Base-by-base conservation (phyloP, 768 basidiomycete genomes). In the Lactarius sanguifluus region DNA sequence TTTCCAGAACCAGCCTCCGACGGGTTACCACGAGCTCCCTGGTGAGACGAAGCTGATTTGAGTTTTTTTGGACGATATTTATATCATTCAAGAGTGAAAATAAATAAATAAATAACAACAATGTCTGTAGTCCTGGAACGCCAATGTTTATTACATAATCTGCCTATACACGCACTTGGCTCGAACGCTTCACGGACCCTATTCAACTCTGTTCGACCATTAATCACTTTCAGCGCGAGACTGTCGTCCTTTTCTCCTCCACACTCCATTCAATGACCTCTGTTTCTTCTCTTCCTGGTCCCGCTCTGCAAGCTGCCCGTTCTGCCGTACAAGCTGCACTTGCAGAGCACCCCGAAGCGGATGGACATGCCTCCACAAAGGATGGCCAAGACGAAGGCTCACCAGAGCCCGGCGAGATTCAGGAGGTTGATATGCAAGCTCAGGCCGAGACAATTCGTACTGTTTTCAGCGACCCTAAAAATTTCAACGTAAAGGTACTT, bases 401-500 rank as follows among this genome's bases (percentile, higher is more conserved):
- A 9, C 71, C 81, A 12, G 93, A 95, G 75, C 86, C 87, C 13
- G 93, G 92, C 65, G 92, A 95, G 80, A 88, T 92, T 58, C 90
- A 91, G 77, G 94, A 94, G 76, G 83, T 91, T 57, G 88, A 91
- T 73, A 91, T 93, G 89, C 82, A 90, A 71, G 83, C 86, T 34
- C 91, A 92, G 75, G 90, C 90, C 43, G 90, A 92, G 63, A 84
- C 81, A 63, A 91, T 95, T 73, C 85, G 89, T 71, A 98, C 97
- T 28, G 92, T 99, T 57, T 98, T 99, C 79, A 94, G 86, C 73
- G 91, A 96, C 79, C 88, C 92, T 25, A 87, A 83, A 72, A 91
- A 91, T 73, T 98, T 98, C 80, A 98, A 96, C 75, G 94, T 98
- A 80, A 98, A 98, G 83, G 96, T 96, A 58, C 56, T 74, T 73